These are phyloP conservation scores for Nemania sp. DNA, from an alignment of 2,329 filamentous ascomycete genomes.

Conservation along the genomic window DNA sequence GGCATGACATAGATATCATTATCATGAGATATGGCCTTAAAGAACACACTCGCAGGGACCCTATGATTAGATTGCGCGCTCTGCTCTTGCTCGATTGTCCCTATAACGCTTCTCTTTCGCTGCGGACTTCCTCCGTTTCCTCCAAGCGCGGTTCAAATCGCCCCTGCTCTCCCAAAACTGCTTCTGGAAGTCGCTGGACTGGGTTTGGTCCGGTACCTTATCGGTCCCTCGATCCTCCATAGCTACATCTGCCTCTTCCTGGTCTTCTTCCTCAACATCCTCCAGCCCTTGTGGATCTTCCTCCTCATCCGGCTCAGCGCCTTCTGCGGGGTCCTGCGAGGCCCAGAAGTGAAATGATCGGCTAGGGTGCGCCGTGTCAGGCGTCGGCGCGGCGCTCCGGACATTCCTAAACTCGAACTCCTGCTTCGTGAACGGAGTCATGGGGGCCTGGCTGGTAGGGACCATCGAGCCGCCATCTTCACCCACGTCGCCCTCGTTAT, in stretches of 20 bases:
- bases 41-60: neutral
- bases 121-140: conserved; percentile 63
- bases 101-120: conserved; percentile 69
- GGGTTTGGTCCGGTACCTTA: conserved; percentile 4
- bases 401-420: conserved; percentile 75
- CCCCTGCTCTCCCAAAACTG: conserved; percentile 71
- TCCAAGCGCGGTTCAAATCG: conserved; percentile 68
- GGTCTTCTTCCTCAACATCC: conserved; percentile 46
- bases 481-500: conserved; percentile 51
- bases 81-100: conserved; percentile 62
- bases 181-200: conserved; percentile 60
- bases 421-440: conserved; percentile 80
- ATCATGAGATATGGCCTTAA: neutral
- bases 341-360: conserved; percentile 64
- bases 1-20: too few species aligned
- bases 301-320: conserved; percentile 42
- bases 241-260: conserved; percentile 28
- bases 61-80: conserved; percentile 42
- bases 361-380: conserved; percentile 82
- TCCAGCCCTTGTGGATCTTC: conserved; percentile 38
- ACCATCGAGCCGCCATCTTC: conserved; percentile 40
- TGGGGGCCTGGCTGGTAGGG: conserved; percentile 54
- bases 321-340: conserved; percentile 31
- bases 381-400: conserved; percentile 91
- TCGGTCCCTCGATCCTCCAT: conserved; percentile 22